These are phyloP conservation scores for Euphorbia schlechtendalii DNA, from an alignment of 441 rosid genomes.

Conservation along the genomic window DNA sequence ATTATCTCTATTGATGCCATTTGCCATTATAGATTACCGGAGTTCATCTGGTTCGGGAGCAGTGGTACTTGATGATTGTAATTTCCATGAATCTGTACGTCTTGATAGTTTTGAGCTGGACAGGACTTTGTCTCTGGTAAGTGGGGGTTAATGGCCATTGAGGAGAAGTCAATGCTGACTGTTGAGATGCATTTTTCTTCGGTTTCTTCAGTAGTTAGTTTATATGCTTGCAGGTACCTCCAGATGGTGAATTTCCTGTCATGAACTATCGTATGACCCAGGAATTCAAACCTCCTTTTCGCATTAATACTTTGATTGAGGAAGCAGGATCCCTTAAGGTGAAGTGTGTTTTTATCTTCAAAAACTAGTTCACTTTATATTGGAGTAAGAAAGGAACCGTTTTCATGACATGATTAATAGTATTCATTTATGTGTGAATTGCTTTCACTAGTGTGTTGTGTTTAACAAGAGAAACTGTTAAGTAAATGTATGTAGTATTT, in stretches of 20 bases:
- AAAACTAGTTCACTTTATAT: conserved; percentile 4
- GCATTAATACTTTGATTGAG: conserved; percentile 86
- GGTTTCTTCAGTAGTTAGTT: conserved; percentile 10
- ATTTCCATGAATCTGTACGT: conserved; percentile 97
- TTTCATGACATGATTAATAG: neutral
- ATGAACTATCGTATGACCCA: conserved; percentile 99
- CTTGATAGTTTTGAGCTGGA: conserved; percentile 88
- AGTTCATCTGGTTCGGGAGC: conserved; percentile 81
- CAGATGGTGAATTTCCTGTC: conserved; percentile 99
- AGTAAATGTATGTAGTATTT: too few relatives aligned
- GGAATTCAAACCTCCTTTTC: conserved; percentile 98
- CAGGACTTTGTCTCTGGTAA: conserved; percentile 87
- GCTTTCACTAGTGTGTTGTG: neutral
- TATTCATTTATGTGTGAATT: neutral
- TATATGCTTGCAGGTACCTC: conserved; percentile 64
- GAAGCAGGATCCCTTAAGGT: conserved; percentile 92
- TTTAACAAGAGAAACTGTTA: neutral
- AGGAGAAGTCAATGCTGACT: conserved; percentile 9
- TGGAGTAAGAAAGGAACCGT: neutral
- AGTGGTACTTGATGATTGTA: conserved; percentile 93
- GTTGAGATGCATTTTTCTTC: conserved; percentile 10
- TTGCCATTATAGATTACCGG: conserved; percentile 64
- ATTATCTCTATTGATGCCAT: conserved; percentile 9
- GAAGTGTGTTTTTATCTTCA: conserved; percentile 11
- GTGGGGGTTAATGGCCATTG: conserved; percentile 23